Conservation (phyloP, 345 rosid genomes). For the Punica granatum region DNA sequence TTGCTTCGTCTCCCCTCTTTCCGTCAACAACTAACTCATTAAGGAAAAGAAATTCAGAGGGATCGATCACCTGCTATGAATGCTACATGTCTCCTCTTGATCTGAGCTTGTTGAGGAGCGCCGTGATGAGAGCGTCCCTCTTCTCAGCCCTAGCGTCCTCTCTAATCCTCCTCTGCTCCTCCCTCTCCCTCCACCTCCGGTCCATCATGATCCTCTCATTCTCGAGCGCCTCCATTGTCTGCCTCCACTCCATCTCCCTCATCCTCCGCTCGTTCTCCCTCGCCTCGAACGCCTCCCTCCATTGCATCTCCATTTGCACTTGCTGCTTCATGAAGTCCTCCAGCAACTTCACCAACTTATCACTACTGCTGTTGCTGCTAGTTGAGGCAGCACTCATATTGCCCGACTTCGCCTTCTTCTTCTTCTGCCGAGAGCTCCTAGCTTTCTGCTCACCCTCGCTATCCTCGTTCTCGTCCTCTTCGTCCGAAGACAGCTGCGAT, state of each 20-base stretch:
- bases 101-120: constrained; percentile 60
- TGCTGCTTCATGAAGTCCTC: constrained; percentile 85
- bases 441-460: constrained; percentile 33
- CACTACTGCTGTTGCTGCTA: constrained; percentile 7
- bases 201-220: constrained; percentile 81
- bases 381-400: not conserved
- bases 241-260: constrained; percentile 91
- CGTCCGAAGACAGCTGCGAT: constrained; percentile 55
- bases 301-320: constrained; percentile 64
- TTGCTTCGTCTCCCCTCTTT: constrained; percentile 3
- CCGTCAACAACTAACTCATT: too few species aligned
- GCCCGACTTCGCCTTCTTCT: constrained; percentile 26
- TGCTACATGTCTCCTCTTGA: constrained; percentile 37
- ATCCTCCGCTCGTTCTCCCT: constrained; percentile 67
- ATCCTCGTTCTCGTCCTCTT: constrained; percentile 62
- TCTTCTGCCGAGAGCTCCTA: not conserved
- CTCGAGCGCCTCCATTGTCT: constrained; percentile 72
- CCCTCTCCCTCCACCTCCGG: constrained; percentile 82
- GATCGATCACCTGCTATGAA: too few species aligned
- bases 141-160: constrained; percentile 96
- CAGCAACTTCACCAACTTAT: constrained; percentile 41
- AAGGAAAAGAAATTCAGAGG: too few species aligned
- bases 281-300: constrained; percentile 76
- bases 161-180: constrained; percentile 78
- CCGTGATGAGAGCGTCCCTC: constrained; percentile 75